Evolutionary conservation across 768 basidiomycete genomes (phyloP), one percentile per base, ranked within the genome.

Genomic region (Podaxis sp.): DNA sequence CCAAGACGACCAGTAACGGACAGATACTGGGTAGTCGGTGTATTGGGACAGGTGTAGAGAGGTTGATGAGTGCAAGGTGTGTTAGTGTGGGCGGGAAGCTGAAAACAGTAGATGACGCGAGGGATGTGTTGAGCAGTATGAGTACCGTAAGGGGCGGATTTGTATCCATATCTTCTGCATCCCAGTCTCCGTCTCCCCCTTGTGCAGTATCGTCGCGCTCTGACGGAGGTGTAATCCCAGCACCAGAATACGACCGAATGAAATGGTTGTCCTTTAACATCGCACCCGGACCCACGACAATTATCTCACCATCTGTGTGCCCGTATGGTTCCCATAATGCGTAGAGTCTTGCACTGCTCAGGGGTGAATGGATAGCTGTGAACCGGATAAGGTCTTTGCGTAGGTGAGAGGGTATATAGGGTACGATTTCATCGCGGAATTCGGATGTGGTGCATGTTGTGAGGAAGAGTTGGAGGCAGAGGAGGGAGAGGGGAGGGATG

Each of bases 41-140:
- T 19, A 92, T 68, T 1, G 85, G 75, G 17, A 86, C 71, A 0
- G 80, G 75, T 5, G 73, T 61, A 1, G 80, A 74, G 37, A 90
- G 70, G 50, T 82, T 75, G 64, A 91, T 66, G 27, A 91, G 79
- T 19, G 82, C 84, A 47, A 91, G 75, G 54, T 79, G 83, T 1
- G 87, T 89, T 50, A 91, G 72, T 3, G 89, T 89, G 11, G 82
- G 82, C 0, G 89, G 89, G 41, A 90, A 75, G 38, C 80, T 73
- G 53, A 84, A 75, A 22, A 87, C 64, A 0, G 77, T 76, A 2
- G 79, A 74, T 1, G 76, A 71, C 2, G 79, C 66, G 33, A 92
- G 70, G 9, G 74, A 72, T 4, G 79, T 74, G 17, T 81, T 82
- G 38, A 90, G 66, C 13, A 90, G 72, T 9, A 82, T 71, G 51